A percentile compares a stretch with the other conserved stretches of the same genome.
These are phyloP conservation scores for Trametes coccinea DNA, from an alignment of 768 basidiomycete genomes.

Conservation along the genomic window DNA sequence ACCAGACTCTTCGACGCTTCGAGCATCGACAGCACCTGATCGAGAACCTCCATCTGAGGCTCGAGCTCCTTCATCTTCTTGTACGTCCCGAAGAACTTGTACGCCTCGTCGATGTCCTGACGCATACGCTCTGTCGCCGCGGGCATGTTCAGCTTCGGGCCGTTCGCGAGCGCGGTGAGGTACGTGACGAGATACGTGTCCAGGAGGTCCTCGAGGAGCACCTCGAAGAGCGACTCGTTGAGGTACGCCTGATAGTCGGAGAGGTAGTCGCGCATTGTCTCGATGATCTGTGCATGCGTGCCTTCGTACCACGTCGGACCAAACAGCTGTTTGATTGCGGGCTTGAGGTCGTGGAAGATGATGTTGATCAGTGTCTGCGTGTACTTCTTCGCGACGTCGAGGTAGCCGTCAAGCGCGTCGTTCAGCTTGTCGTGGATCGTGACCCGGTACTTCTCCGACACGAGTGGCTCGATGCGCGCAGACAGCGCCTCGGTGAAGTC, in stretches of 20 bases:
- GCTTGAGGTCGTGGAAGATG: conserved; percentile 92
- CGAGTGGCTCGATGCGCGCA: conserved; percentile 83
- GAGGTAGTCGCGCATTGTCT: conserved; percentile 97
- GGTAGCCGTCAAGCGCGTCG: conserved; percentile 96
- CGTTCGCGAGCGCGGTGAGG: conserved; percentile 81
- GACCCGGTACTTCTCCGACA: conserved; percentile 87
- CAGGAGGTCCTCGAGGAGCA: conserved; percentile 89
- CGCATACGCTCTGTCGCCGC: conserved; percentile 81
- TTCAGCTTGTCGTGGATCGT: conserved; percentile 86
- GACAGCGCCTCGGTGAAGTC: conserved; percentile 89
- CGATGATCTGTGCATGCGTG: conserved; percentile 82
- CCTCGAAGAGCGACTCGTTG: conserved; percentile 86
- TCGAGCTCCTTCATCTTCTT: conserved; percentile 83
- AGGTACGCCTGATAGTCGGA: conserved; percentile 90
- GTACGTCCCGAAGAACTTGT: conserved; percentile 77
- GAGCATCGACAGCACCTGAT: conserved; percentile 77
- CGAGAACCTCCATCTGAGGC: conserved; percentile 80
- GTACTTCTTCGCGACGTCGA: conserved; percentile 98
- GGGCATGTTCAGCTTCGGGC: conserved; percentile 85
- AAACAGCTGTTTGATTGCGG: conserved; percentile 84
- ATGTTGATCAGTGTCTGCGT: conserved; percentile 92
- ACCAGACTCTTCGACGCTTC: conserved; percentile 87
- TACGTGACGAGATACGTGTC: conserved; percentile 90
- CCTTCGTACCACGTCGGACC: conserved; percentile 88
- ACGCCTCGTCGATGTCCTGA: conserved; percentile 75